Evolutionary conservation across 1,284 basidiomycete species (phyloP), one percentile per base, ranked within the genome.

Genomic region (Athelia sp.): DNA sequence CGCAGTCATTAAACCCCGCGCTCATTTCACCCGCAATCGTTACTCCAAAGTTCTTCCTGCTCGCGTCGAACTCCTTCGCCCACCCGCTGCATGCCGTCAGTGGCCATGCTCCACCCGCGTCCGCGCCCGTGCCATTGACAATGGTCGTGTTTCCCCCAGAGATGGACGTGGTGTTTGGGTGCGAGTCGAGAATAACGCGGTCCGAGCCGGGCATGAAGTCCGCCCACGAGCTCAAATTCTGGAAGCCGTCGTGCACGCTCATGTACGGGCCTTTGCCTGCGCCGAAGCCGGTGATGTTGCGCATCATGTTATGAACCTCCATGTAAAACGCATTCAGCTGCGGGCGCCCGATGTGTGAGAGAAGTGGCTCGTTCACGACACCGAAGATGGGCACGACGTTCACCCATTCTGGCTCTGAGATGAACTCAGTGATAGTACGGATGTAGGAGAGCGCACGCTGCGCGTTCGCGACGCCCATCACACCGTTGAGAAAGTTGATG

Each of bases 361-460:
- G 58, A 40, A 71, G 67, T 14, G 68, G 58, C 61, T 84, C 82
- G 57, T 84, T 83, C 45, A 79, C 69, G 49, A 85, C 67, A 15
- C 81, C 79, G 48, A 88, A 85, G 70, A 89, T 78, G 13, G 75
- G 72, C n/a, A 91, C 76, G 29, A 90, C 79, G 58, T 85, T 72
- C 43, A 66, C 65, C 59, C 88, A 88, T 57, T 89, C 73, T 0
- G 79, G 78, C 61, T 90, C 86, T 4, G 79, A 78, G 58, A 91
- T 83, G 68, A 89, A 90, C 67, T 92, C 80, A 23, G 84, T 76
- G 35, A 92, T 62, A 49, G 83, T 78, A 44, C 88, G 78, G 54
- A 90, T 82, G 63, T 87, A 84, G 58, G 89, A 81, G 45, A 91
- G 70, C n/a, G 82, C 75, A 29, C 90, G 78, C 59, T 91, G 81